Evolutionary conservation across 805 yeast species (phyloP).

Genomic region (Candida schatavii): DNA sequence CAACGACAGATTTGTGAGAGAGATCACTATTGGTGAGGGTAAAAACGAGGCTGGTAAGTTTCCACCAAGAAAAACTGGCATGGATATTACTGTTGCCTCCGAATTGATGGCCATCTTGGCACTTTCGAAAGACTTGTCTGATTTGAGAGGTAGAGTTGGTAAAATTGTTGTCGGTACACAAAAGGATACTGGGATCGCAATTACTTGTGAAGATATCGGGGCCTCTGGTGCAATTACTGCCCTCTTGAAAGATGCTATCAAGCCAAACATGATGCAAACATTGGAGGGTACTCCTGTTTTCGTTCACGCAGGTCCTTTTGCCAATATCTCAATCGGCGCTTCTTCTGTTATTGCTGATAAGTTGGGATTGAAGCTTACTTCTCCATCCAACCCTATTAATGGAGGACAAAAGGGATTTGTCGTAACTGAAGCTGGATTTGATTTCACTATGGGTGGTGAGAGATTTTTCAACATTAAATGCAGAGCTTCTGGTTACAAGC

Average conservation of each 20-base stretch:
- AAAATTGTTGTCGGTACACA: constrained; percentile 85
- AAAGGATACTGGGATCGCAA: constrained; percentile 64
- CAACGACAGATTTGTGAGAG: constrained; percentile 88
- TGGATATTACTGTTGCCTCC: constrained; percentile 94
- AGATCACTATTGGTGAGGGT: constrained; percentile 86
- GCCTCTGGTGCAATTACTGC: constrained; percentile 96
- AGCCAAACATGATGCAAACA: constrained; percentile 96
- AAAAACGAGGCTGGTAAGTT: constrained; percentile 82
- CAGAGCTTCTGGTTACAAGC: constrained; percentile 82
- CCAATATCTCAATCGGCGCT: constrained; percentile 96
- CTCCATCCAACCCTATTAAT: constrained; percentile 43
- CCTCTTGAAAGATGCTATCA: constrained; percentile 89
- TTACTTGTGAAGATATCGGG: constrained; percentile 93
- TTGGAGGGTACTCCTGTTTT: constrained; percentile 96
- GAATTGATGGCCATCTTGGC: constrained; percentile 97
- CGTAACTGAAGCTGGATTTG: constrained; percentile 97
- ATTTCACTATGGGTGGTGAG: constrained; percentile 99
- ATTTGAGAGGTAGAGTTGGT: constrained; percentile 86
- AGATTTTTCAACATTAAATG: constrained; percentile 94
- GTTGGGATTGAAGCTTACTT: constrained; percentile 84
- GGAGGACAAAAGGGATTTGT: constrained; percentile 70
- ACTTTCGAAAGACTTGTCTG: constrained; percentile 69
- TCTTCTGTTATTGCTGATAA: constrained; percentile 91
- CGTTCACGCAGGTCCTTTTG: constrained; percentile 98
- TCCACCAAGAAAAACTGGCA: constrained; percentile 79